These are phyloP conservation scores for Metschnikowia arizonensis DNA, from an alignment of 805 yeast species.

Conservation along the genomic window DNA sequence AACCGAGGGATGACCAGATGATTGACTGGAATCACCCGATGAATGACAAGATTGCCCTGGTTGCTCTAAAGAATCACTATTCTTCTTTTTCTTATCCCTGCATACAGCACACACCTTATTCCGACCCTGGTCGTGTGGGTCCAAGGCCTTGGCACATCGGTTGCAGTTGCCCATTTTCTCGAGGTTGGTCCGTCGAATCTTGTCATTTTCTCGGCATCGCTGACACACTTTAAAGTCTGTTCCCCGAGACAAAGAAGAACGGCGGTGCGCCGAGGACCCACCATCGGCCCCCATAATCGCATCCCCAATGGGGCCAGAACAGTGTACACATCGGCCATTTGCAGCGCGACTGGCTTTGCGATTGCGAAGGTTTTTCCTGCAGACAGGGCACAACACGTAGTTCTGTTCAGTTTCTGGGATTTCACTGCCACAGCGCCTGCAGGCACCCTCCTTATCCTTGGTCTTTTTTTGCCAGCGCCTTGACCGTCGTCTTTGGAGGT, in stretches of 20 bases:
- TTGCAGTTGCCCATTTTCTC: conserved; percentile 60
- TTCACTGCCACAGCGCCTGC: conserved; percentile 58
- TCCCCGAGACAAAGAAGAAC: conserved; percentile 19
- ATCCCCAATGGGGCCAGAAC: conserved; percentile 52
- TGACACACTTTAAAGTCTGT: conserved; percentile 56
- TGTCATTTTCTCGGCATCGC: conserved; percentile 60
- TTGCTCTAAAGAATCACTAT: conserved; percentile 8
- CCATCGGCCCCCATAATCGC: conserved; percentile 31
- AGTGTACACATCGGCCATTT: conserved; percentile 65
- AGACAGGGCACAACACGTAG: conserved; percentile 57
- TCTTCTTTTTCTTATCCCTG: conserved; percentile 49
- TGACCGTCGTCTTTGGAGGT: conserved; percentile 57
- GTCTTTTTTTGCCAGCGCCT: conserved; percentile 63
- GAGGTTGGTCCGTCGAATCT: conserved; percentile 49
- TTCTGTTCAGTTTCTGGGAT: conserved; percentile 49
- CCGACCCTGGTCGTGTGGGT: conserved; percentile 43
- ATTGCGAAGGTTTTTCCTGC: conserved; percentile 51
- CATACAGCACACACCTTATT: conserved; percentile 57
- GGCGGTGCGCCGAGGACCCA: conserved; percentile 14
- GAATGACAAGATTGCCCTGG: too few relatives aligned
- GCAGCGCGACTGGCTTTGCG: conserved; percentile 57
- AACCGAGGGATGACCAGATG: too few relatives aligned
- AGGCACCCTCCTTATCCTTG: conserved; percentile 56
- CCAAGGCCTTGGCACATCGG: conserved; percentile 52
- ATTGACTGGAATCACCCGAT: too few relatives aligned